These are phyloP conservation scores for Magnolia changhungtana DNA, from an alignment of 164 flowering plant genomes.

Conservation along the genomic window DNA sequence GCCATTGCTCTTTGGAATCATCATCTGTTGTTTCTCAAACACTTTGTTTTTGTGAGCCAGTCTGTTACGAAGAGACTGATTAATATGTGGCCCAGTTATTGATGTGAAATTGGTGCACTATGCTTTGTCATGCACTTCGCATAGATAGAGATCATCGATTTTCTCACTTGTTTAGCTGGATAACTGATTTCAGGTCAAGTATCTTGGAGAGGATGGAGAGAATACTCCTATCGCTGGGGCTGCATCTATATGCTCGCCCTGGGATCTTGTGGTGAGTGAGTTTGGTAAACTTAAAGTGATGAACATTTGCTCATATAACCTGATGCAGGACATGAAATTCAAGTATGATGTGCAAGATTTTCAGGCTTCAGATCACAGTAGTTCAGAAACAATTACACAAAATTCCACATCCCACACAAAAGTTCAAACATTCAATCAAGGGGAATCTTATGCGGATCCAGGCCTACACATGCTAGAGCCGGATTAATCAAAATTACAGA, in stretches of 20 bases:
- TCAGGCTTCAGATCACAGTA: too few relatives aligned
- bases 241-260: conserved; percentile 84
- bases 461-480: too few relatives aligned
- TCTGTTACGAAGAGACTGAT: background rate
- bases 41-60: background rate
- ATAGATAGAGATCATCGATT: background rate
- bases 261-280: conserved; percentile 99
- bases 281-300: conserved; percentile 4
- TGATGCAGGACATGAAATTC: too few relatives aligned
- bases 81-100: background rate
- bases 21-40: background rate
- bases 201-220: conserved; percentile 91
- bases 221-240: conserved; percentile 81
- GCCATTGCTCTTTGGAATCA: background rate
- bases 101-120: background rate
- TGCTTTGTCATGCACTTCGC: background rate
- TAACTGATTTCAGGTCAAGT: conserved; percentile 64
- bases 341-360: too few relatives aligned
- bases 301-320: background rate
- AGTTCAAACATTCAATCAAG: too few relatives aligned
- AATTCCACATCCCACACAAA: too few relatives aligned
- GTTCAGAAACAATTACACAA: too few relatives aligned
- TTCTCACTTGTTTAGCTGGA: background rate
- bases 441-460: too few relatives aligned
- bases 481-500: too few relatives aligned